phyloP scores from a whole-genome alignment of 257 asterid genomes.

The Plantago ovata region DNA sequence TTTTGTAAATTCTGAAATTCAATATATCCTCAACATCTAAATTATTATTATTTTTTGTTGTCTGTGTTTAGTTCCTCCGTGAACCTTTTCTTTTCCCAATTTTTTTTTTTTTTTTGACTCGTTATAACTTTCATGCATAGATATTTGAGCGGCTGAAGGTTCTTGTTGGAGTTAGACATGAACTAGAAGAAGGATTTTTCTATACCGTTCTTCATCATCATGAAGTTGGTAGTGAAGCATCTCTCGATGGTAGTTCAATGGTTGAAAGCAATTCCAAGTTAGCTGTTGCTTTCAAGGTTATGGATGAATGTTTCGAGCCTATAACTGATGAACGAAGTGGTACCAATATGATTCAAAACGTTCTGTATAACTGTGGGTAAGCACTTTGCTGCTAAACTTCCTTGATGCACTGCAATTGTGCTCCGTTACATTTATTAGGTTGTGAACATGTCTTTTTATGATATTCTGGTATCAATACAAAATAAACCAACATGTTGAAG shows the following conservation, averaged over 20 bases:
- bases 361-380: constrained; percentile 66
- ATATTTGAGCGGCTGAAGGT: constrained; percentile 53
- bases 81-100: not conserved
- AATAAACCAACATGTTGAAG: constrained; percentile 1
- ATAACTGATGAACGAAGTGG: constrained; percentile 62
- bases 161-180: constrained; percentile 71
- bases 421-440: constrained; percentile 7
- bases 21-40: constrained; percentile 1
- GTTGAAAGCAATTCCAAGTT: constrained; percentile 56
- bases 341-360: constrained; percentile 54
- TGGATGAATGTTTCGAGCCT: constrained; percentile 68
- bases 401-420: constrained; percentile 8
- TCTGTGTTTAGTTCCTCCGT: not conserved
- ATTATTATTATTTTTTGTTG: not conserved
- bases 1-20: constrained; percentile 7
- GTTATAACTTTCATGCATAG: constrained; percentile 40
- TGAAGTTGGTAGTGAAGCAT: constrained; percentile 36
- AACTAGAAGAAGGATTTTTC: constrained; percentile 68
- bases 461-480: constrained; percentile 5
- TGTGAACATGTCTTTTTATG: constrained; percentile 12
- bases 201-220: constrained; percentile 65
- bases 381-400: constrained; percentile 20
- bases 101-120: constrained; percentile 18
- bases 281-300: constrained; percentile 55
- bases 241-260: constrained; percentile 30